Evolutionary conservation across 164 flowering plant species (phyloP), one percentile per base, ranked within the genome.

Genomic region (Houttuynia cordata): DNA sequence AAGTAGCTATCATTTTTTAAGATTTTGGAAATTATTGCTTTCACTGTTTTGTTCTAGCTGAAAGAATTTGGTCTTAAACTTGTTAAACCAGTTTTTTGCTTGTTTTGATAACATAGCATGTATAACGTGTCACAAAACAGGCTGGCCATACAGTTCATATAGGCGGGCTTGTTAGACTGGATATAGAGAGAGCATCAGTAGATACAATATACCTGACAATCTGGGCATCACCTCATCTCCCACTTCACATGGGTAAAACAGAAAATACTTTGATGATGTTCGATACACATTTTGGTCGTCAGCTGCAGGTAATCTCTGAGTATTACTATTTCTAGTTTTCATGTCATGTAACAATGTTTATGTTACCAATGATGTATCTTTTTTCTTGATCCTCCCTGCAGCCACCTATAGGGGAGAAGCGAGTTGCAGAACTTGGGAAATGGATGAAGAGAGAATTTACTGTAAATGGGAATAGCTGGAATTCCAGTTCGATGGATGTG

Each of bases 181-280:
- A 57, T 57, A 37, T 57, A 17, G 59, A 30, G 20, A n/a, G 37
- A 30, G 41, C 34, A 19, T 30, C 45, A 12, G 75, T 69, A 5
- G 82, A 78, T 49, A 69, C 86, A 24, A 49, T 80, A 55, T 78
- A 78, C 60, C 65, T 82, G 55, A 88, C 96, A 18, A 86, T 86
- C 3, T 91, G 97, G 96, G 96, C 97, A 50, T 87, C 98, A 24
- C 84, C 85, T 67, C 63, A 75, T 72, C 83, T 93, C 59, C 97
- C 98, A n/a, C 64, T 93, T 53, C 96, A 93, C 67, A 90, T 90
- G 97, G 98, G 98, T 54, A 93, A 75, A 74, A 78, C 80, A 13
- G 90, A 93, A 64, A 84, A 83, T 72, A 86, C 79, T 23, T 13
- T 64, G 62, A 71, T 58, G 30, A 86, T 87, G 83, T n/a, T 77